phyloP scores from a whole-genome alignment of 1,284 basidiomycete species.

The Athelia psychrophila region DNA sequence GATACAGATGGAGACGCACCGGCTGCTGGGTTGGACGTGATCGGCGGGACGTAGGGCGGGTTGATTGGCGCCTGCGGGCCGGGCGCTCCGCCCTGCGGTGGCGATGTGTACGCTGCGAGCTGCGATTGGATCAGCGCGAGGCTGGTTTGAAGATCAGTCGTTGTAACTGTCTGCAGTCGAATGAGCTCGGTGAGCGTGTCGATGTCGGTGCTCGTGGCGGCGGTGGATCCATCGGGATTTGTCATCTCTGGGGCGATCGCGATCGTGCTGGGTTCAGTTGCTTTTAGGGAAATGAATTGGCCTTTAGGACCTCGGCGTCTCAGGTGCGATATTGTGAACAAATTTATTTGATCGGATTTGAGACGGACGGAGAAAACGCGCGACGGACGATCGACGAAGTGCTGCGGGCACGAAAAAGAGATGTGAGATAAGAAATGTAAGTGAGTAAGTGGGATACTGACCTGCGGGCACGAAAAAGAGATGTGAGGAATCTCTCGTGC shows the following conservation, averaged over 20 bases:
- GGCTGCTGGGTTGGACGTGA: neutral
- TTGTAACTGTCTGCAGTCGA: neutral
- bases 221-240: neutral
- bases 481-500: neutral
- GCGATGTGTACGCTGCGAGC: no score
- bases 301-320: neutral
- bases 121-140: neutral
- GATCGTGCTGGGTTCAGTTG: neutral
- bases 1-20: neutral
- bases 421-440: no score
- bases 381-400: neutral
- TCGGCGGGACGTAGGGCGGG: neutral
- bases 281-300: neutral
- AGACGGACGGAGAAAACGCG: neutral
- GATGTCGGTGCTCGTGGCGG: no score
- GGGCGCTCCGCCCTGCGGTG: neutral
- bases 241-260: neutral
- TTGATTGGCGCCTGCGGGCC: no score
- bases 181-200: no score
- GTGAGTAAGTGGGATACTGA: no score
- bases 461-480: no score
- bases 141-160: neutral
- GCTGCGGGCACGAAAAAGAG: neutral
- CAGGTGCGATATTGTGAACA: no score
- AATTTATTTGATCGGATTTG: neutral